Evolutionary conservation across 2,329 filamentous ascomycete genomes (phyloP), one percentile per base, ranked within the genome.

Genomic region (Blastomyces silverae): DNA sequence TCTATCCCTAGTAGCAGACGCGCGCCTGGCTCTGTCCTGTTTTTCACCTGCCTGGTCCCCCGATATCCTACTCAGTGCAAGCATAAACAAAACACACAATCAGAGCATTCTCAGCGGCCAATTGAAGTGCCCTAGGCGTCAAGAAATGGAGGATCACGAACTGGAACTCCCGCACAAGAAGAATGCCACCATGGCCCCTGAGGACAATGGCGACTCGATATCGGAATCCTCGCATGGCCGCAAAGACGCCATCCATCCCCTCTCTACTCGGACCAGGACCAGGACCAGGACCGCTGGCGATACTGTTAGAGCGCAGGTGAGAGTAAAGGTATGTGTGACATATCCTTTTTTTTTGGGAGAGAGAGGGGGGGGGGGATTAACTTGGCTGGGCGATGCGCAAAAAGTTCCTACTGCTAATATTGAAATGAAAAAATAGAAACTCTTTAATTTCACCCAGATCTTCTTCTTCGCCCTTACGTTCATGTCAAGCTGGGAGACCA

Each of bases 381-480:
- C 15, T 31, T 28, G 25, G 25, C 22, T 2, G 4, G 22, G 7
- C 17, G 17, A 53, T 25, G 22, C 50, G 25, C 48, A 31, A 53
- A 53, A 50, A 28, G 25, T 28, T 15, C 25, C 22, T 13, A 3
- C 50, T 50, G 48, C 31, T 64, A 58, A 60, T 11, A 56, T 63
- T 7, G 31, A 50, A 17, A 37, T 37, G 34, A 11, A 25, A 25
- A 60, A 17, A 64, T 65, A 71, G 70, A 70, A 67, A 67, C 63
- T 71, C 25, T 72, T 72, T 66, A 71, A 66, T 66, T 71, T 70
- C 46, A 69, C 70, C 15, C 70, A 72, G 61, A 69, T 72, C 39
- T 71, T 72, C 66, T 71, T 71, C 59, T 71, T 72, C 64, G 67
- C 70, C 42, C 67, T 72, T 62, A 71, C 68, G 52, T 71, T 70